Evolutionary conservation across 306 rosid genomes (phyloP).

Genomic region (Cicer chorassanicum): DNA sequence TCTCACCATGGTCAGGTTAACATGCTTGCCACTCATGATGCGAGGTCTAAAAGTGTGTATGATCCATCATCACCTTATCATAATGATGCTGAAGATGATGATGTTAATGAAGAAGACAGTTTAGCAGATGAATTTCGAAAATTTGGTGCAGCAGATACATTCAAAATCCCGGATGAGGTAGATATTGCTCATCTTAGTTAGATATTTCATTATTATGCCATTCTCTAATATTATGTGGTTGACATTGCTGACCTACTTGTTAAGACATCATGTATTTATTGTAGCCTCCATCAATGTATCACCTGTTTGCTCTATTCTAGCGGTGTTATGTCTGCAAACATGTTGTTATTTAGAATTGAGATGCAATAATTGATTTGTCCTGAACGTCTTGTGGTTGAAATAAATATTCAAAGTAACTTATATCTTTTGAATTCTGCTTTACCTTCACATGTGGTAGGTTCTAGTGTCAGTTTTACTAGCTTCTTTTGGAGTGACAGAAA

Average conservation of each 20-base stretch:
- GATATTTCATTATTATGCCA: conserved; percentile 22
- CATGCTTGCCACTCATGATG: conserved; percentile 77
- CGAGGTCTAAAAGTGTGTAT: conserved; percentile 61
- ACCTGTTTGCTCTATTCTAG: conserved; percentile 38
- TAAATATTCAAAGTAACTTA: not conserved
- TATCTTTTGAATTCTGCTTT: conserved; percentile 17
- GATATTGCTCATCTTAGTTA: conserved; percentile 82
- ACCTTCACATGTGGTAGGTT: conserved; percentile 1
- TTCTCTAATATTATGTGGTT: conserved; percentile 26
- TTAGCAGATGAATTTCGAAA: conserved; percentile 75
- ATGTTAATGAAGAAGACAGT: conserved; percentile 57
- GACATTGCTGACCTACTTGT: conserved; percentile 6
- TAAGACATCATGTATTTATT: not conserved
- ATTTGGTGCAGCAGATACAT: conserved; percentile 92
- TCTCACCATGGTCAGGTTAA: conserved; percentile 92
- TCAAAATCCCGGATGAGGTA: conserved; percentile 77
- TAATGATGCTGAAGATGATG: conserved; percentile 58
- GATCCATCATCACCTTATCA: conserved; percentile 56
- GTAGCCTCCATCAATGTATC: conserved; percentile 29
- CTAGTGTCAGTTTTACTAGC: not conserved
- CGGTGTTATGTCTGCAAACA: conserved; percentile 31
- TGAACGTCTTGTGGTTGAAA: conserved; percentile 6
- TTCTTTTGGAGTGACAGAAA: conserved; percentile 13
- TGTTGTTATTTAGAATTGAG: conserved; percentile 39
- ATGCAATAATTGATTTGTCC: conserved; percentile 14